Percentiles rank a stretch among this genome's conserved stretches.
Evolutionary conservation across 148 eudicot species (phyloP).

Genomic region (Camellia granthamiana): DNA sequence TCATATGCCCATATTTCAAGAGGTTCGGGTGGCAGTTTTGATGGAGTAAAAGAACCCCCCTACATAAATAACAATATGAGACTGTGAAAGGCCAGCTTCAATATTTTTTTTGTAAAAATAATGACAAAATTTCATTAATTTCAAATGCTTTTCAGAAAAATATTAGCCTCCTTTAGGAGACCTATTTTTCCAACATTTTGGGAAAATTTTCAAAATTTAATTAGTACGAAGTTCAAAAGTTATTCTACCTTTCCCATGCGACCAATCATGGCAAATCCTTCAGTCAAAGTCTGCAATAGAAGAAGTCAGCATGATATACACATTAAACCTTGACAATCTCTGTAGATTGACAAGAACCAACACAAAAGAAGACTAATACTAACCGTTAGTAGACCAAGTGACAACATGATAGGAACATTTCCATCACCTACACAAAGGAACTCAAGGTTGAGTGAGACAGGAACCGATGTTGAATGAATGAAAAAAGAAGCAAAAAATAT

Average conservation of each 20-base stretch:
- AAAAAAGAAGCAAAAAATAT: background rate
- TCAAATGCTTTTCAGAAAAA: background rate
- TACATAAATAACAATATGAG: constrained; percentile 23
- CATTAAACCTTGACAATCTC: background rate
- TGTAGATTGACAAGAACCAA: background rate
- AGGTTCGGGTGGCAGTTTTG: constrained; percentile 85
- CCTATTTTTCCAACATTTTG: background rate
- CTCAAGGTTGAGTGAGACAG: constrained; percentile 9
- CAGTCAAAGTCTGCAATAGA: constrained; percentile 71
- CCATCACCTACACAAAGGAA: constrained; percentile 73
- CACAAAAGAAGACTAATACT: constrained; percentile 21
- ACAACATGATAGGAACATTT: constrained; percentile 72
- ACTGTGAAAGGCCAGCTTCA: background rate
- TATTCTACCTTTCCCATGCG: constrained; percentile 75
- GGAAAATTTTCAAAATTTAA: background rate
- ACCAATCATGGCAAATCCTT: constrained; percentile 98
- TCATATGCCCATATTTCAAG: constrained; percentile 96
- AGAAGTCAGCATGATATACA: constrained; percentile 8
- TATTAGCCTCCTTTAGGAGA: background rate
- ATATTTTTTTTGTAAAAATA: background rate
- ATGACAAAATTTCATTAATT: background rate
- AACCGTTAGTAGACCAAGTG: constrained; percentile 91
- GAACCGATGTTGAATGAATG: background rate
- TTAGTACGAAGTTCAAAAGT: background rate
- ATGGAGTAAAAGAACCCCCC: constrained; percentile 73